These are phyloP conservation scores for Calonectria ilicicola DNA, from an alignment of 2,329 filamentous ascomycete genomes.

Conservation along the genomic window DNA sequence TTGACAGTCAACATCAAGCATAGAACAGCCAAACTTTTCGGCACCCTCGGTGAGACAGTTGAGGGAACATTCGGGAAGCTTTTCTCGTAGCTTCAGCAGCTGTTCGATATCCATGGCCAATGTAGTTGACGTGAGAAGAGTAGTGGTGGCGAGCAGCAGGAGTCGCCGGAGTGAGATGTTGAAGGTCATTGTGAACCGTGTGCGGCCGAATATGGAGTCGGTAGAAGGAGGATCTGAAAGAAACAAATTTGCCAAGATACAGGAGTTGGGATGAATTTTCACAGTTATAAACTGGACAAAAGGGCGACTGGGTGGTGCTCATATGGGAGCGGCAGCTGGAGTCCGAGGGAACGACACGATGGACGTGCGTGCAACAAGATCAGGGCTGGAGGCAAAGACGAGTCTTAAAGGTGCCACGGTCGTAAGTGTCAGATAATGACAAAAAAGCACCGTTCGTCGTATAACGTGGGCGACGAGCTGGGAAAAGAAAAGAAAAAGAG, in stretches of 20 bases:
- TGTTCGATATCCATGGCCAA: slow-evolving; percentile 25
- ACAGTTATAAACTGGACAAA: not conserved
- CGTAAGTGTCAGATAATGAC: not conserved
- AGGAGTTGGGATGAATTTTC: not conserved
- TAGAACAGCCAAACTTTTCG: slow-evolving; percentile 47
- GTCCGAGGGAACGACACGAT: not conserved
- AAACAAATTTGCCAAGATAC: not conserved
- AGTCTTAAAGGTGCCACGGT: not conserved
- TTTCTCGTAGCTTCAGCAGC: slow-evolving; percentile 27
- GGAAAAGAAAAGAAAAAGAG: not conserved
- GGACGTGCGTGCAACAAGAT: slow-evolving; percentile 3
- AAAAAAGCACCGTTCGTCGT: not conserved
- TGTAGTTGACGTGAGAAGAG: slow-evolving; percentile 27
- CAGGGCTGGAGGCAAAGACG: not conserved
- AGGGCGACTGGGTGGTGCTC: not conserved
- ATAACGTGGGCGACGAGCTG: not conserved
- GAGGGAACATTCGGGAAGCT: slow-evolving; percentile 54
- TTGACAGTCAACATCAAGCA: slow-evolving; percentile 52
- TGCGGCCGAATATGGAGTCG: not conserved
- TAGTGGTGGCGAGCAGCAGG: slow-evolving; percentile 19
- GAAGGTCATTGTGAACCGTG: not conserved
- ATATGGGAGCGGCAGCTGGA: not conserved
- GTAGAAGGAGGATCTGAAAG: not conserved
- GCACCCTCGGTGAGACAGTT: slow-evolving; percentile 50
- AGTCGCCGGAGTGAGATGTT: not conserved